Percentiles rank a stretch among this genome's conserved stretches.
Conservation (phyloP, 495 filamentous ascomycete species). For the Elaphomyces granulatus region DNA sequence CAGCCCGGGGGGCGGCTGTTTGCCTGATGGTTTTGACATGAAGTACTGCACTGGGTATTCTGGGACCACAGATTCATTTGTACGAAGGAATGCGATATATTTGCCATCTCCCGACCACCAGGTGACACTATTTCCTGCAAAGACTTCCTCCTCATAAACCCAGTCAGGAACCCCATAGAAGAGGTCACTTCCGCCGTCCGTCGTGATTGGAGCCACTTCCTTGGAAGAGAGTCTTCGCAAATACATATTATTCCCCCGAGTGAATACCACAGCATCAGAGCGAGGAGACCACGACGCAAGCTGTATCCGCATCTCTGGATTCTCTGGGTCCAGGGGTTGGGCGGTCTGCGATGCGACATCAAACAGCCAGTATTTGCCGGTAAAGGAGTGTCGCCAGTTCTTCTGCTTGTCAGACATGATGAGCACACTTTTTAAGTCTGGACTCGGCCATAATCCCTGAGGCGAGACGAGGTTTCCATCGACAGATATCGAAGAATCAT, state of each 20-base stretch:
- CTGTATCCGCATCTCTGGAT: constrained; percentile 55
- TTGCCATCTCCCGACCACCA: constrained; percentile 91
- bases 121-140: constrained; percentile 62
- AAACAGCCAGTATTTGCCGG: constrained; percentile 81
- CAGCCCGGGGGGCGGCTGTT: constrained; percentile 51
- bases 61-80: constrained; percentile 82
- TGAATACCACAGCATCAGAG: constrained; percentile 74
- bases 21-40: constrained; percentile 71
- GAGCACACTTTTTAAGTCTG: constrained; percentile 71
- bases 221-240: constrained; percentile 51
- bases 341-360: constrained; percentile 72
- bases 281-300: constrained; percentile 82
- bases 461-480: constrained; percentile 37
- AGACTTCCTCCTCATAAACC: constrained; percentile 98
- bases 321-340: constrained; percentile 59
- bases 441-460: constrained; percentile 55
- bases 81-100: constrained; percentile 79
- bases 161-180: constrained; percentile 98
- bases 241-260: constrained; percentile 76
- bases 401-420: constrained; percentile 50
- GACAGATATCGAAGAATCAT: constrained; percentile 45
- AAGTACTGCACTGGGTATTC: constrained; percentile 94
- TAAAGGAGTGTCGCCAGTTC: constrained; percentile 85
- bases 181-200: constrained; percentile 67
- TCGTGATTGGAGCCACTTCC: constrained; percentile 60